Evolutionary conservation across 2,329 filamentous ascomycete genomes (phyloP), one percentile per base, ranked within the genome.

Genomic region (Fusarium foetens): DNA sequence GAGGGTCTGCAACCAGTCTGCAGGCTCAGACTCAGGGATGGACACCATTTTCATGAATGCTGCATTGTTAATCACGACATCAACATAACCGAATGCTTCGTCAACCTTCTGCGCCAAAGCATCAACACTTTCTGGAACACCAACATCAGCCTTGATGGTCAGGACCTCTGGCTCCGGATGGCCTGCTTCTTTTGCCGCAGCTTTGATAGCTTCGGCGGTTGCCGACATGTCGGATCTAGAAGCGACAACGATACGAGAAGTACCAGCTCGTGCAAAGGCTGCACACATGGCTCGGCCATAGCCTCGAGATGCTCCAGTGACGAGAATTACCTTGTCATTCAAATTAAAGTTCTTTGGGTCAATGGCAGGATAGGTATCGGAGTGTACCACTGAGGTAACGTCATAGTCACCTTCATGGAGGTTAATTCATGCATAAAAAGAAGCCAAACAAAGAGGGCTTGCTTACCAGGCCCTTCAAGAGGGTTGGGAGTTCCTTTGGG

Each of bases 281-380:
- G 6, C 53, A 16, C 64, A 67, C 64, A 67, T 67, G 8, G 63
- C 64, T 36, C 45, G 35, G 7, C 64, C 64, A 38, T 46, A 67
- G 3, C 64, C 63, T 36, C 64, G 63, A 8, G 64, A 67, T 42
- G 64, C 63, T 16, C 64, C 64, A 10, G 63, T 67, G 6, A 67
- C 45, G 17, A 67, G 45, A 23, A 67, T 29, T 19, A 55, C 31
- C 13, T 67, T 67, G 5, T 21, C 63, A 23, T 67, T 48, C 0
- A 67, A 9, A 12, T 61, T 8, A 2, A 67, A 61, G 14, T 67
- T 67, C 9, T 36, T 23, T 9, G 64, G 63, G 39, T 66, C 45
- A 14, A 66, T 66, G 21, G 45, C 62, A 21, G 63, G 45, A 11
- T 66, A 66, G 21, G 45, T 60, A 12, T 66, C 62, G 0, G 63